Base-by-base conservation (phyloP, 495 filamentous ascomycete genomes). In the Immersiella caudata region DNA sequence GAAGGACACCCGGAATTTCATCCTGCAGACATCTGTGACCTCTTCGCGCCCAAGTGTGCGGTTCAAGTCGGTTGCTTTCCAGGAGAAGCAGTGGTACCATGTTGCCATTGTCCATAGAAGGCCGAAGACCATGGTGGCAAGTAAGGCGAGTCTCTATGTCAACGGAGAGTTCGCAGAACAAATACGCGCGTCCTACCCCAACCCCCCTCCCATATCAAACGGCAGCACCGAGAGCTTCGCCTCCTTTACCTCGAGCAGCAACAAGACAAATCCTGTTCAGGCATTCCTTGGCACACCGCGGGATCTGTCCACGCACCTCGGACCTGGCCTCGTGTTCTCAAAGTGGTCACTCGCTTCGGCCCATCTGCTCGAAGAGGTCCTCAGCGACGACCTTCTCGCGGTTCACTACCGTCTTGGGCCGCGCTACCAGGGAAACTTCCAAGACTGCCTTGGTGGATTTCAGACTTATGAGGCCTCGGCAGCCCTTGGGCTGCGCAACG, bases 401-500 rank as follows among this genome's bases (percentile, higher is more conserved):
- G 95, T 98, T 2, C 91, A 94, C 70, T 92, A 90, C 76, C 91
- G 93, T 62, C 88, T 99, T 18, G 94, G 95, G 1, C 89, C 92
- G 22, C 88, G 93, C 36, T 99, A 99, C 71, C 88, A 90, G 76
- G 95, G 95, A 1, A 98, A 97, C 74, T 97, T 94, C 71, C 95
- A 99, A 75, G 95, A 99, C 74, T 93, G 93, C 68, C 83, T 99
- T 22, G 95, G 95, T 11, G 94, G 94, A 18, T 97, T 99, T 73
- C 94, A 97, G 74, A 99, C 95, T 0, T 99, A 98, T 74, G 89
- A 89, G 67, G 93, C 96, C n/a, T 97, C 96, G 25, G 94, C 95
- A 20, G 87, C 91, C 26, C 80, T 99, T 26, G 94, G 94, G 65
- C 83, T 97, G 61, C 90, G 93, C 60, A 97, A 97, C 74, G 95